Conservation (phyloP, 1,284 basidiomycete species). For the Trametes sp. region DNA sequence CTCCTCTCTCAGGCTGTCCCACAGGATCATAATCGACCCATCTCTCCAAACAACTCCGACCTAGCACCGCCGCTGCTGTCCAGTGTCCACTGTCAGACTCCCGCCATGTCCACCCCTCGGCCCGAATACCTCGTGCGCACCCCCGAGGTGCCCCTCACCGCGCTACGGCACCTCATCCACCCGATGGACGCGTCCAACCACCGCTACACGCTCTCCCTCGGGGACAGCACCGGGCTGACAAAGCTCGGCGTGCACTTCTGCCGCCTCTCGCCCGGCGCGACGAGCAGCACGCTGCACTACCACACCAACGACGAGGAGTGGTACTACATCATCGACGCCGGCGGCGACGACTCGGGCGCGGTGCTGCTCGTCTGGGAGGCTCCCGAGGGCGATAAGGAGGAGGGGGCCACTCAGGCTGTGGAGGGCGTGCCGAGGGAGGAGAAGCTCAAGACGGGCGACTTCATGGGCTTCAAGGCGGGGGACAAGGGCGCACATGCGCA, state of each 20-base stretch:
- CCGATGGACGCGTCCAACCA: conserved; percentile 28
- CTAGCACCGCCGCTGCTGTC: no score
- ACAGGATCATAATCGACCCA: no score
- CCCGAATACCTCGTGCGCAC: conserved; percentile 24
- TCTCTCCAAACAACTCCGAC: no score
- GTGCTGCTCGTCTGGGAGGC: conserved; percentile 31
- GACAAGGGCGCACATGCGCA: conserved; percentile 31
- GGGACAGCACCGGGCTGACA: conserved; percentile 36
- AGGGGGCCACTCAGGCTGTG: conserved; percentile 10
- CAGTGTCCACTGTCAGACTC: no score
- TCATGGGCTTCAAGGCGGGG: conserved; percentile 39
- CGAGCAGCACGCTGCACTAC: conserved; percentile 39
- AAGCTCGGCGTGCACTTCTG: conserved; percentile 39
- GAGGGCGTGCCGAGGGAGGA: conserved; percentile 28
- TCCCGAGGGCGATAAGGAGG: neutral
- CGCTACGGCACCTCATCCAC: conserved; percentile 24
- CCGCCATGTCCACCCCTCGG: conserved; percentile 4
- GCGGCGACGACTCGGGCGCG: conserved; percentile 25
- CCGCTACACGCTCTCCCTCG: conserved; percentile 34
- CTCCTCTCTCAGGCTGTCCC: no score
- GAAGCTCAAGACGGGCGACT: conserved; percentile 36
- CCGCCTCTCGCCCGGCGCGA: conserved; percentile 34
- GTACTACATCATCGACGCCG: conserved; percentile 41
- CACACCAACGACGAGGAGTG: conserved; percentile 41
- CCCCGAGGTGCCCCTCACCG: conserved; percentile 13